Base-by-base conservation (phyloP, 129 eudicot species). In the Helichrysum umbraculigerum region DNA sequence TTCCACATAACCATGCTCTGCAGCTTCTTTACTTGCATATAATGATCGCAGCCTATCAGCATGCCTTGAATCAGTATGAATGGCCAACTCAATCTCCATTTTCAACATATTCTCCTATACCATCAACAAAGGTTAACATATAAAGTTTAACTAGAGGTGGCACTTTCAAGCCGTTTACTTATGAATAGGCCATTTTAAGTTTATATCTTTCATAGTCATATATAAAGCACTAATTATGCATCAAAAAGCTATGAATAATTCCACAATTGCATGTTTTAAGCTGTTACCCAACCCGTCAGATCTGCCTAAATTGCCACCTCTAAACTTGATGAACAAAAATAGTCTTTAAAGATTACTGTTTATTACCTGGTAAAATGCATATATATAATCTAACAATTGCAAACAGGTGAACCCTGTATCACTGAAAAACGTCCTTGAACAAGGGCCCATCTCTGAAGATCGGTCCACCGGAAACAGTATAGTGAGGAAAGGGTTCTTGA, bases 401-500 rank as follows among this genome's bases (percentile, higher is more conserved):
- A 89, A 66, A 75, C 97, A 91, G 6, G 98, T 94, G 77, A 91
- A 94, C n/a, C 98, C 97, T 1, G 83, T 71, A 74, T 86, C 85
- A 28, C 96, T 88, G 65, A 90, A 94, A 79, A 83, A 94, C 19
- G 98, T 88, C 75, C 90, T 91, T 62, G 98, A 94, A 77, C 83
- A 71, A 14, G 98, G 98, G 62, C 98, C 98, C 84, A 94, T 84
- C 87, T 94, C 98, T 3, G 93, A 81, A 73, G 88, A 94, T n/a
- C 93, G 93, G 77, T 94, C 98, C 59, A 89, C 81, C 2, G 97
- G 98, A 73, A 88, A 94, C 73, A 94, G 81, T 70, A 94, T 87
- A 0, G 97, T 94, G 5, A 94, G 89, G 68, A 88, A 87, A 75
- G 85, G 96, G 82, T 81, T 85, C 78, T 83, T 91, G 44, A 94